Conservation (phyloP, 2,329 filamentous ascomycete genomes). For the Ophiocordyceps sinensis region DNA sequence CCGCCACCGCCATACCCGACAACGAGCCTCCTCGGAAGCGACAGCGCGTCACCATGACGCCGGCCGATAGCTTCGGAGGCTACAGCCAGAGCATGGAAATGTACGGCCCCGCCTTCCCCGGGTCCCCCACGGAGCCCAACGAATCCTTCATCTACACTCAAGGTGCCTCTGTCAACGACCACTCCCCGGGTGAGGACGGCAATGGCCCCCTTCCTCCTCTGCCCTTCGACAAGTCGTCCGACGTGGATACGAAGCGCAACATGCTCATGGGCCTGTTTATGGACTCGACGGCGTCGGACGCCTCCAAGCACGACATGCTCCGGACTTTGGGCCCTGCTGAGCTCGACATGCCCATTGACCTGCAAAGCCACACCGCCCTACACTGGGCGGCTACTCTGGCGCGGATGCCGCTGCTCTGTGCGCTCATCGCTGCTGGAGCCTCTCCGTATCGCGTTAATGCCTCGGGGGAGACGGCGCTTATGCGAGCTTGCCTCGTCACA, state of each 20-base stretch:
- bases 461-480: constrained; percentile 80
- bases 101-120: constrained; percentile 35
- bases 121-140: constrained; percentile 68
- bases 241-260: constrained; percentile 67
- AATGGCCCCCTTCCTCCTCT: constrained; percentile 51
- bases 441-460: constrained; percentile 80
- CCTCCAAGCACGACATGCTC: constrained; percentile 61
- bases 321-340: constrained; percentile 63
- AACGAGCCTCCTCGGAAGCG: constrained; percentile 73
- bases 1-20: constrained; percentile 31
- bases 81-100: constrained; percentile 33
- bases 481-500: constrained; percentile 82
- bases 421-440: constrained; percentile 71
- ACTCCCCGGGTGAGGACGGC: constrained; percentile 30
- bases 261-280: constrained; percentile 73
- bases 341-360: constrained; percentile 83
- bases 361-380: constrained; percentile 75
- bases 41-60: constrained; percentile 41
- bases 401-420: constrained; percentile 65
- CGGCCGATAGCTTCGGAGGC: constrained; percentile 43
- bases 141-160: constrained; percentile 62
- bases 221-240: constrained; percentile 42
- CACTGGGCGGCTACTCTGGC: constrained; percentile 95
- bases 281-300: constrained; percentile 56
- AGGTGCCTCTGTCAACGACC: constrained; percentile 25